phyloP scores from a whole-genome alignment of 805 yeast genomes.

The Cyberlindnera lachancei region DNA sequence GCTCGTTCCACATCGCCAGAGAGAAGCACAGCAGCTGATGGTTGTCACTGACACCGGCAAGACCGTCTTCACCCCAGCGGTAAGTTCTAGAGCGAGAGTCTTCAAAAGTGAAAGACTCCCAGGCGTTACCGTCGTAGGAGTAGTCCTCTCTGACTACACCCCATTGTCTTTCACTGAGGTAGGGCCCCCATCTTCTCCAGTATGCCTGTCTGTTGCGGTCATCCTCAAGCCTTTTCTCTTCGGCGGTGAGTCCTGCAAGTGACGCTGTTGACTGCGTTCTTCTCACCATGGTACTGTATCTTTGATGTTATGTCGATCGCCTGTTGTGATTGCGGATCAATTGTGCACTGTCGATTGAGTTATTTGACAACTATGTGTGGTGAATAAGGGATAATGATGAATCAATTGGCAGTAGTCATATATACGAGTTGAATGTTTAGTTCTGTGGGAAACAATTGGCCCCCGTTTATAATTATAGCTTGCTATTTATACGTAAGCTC shows the following conservation, averaged over 20 bases:
- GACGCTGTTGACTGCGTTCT: constrained; percentile 20
- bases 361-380: too few species aligned
- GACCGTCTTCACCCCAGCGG: constrained; percentile 95
- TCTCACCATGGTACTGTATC: too few species aligned
- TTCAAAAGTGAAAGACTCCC: constrained; percentile 84
- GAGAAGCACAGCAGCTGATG: constrained; percentile 70
- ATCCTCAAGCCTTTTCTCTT: constrained; percentile 29
- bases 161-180: constrained; percentile 84
- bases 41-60: constrained; percentile 83
- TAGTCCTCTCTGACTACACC: constrained; percentile 78
- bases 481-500: too few species aligned
- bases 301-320: too few species aligned
- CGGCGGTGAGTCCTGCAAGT: constrained; percentile 23
- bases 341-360: too few species aligned
- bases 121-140: constrained; percentile 79
- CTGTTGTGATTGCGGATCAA: too few species aligned
- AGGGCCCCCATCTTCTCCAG: constrained; percentile 91
- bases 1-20: constrained; percentile 89
- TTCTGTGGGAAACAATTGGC: too few species aligned
- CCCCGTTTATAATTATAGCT: too few species aligned
- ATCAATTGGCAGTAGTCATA: too few species aligned
- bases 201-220: constrained; percentile 35
- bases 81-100: constrained; percentile 74
- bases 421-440: too few species aligned
- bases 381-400: too few species aligned